phyloP scores from a whole-genome alignment of 805 yeast genomes.

The Candida hungchunana region DNA sequence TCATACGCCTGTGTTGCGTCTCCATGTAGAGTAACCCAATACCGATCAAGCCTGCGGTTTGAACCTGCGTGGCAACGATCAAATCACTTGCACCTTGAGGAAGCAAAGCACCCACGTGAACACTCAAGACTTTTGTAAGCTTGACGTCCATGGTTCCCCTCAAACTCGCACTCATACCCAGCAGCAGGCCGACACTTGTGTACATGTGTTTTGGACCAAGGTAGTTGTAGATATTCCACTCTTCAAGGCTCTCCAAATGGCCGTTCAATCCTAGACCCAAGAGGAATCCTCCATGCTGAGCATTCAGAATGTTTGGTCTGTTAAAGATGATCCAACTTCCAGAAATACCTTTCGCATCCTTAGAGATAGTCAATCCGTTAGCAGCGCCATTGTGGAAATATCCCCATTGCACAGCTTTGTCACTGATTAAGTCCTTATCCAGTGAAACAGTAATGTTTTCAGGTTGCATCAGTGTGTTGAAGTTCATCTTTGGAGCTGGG shows the following conservation, averaged over 20 bases:
- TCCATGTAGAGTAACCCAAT: constrained; percentile 79
- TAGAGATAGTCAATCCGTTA: constrained; percentile 74
- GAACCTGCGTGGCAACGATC: constrained; percentile 78
- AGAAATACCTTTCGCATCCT: constrained; percentile 60
- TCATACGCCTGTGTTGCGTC: constrained; percentile 81
- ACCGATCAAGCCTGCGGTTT: constrained; percentile 88
- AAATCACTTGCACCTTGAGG: constrained; percentile 90
- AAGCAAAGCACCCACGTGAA: constrained; percentile 85
- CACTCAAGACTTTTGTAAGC: constrained; percentile 84
- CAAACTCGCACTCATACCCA: constrained; percentile 91
- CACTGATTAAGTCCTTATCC: constrained; percentile 49
- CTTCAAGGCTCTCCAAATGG: constrained; percentile 75
- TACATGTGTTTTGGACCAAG: constrained; percentile 82
- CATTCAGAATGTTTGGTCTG: constrained; percentile 54
- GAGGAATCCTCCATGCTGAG: constrained; percentile 94
- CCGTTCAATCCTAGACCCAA: constrained; percentile 91
- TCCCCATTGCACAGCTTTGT: constrained; percentile 66
- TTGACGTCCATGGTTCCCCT: constrained; percentile 81
- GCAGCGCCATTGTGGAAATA: constrained; percentile 90
- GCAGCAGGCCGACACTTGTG: constrained; percentile 79
- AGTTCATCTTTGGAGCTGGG: constrained; percentile 71
- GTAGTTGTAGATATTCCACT: constrained; percentile 94
- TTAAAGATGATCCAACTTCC: constrained; percentile 93
- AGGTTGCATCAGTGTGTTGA: constrained; percentile 63
- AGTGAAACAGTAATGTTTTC: constrained; percentile 58